Percentiles rank a stretch among this genome's conserved stretches.
phyloP scores from a whole-genome alignment of 2,329 filamentous ascomycete species.

The Neoascochyta sp. region DNA sequence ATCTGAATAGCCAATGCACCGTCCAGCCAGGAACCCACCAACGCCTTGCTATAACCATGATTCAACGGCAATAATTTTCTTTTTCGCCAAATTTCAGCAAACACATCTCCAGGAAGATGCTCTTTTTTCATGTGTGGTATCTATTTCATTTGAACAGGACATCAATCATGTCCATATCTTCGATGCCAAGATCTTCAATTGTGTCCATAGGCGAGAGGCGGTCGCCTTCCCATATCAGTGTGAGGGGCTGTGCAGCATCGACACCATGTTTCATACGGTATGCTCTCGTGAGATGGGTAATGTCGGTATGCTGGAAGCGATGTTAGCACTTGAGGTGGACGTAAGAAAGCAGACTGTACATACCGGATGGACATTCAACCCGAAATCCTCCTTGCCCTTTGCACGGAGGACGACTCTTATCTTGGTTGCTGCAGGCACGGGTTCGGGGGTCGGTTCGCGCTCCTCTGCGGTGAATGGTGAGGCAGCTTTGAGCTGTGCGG shows the following conservation, averaged over 20 bases:
- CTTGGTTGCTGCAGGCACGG: constrained; percentile 19
- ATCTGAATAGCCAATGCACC: too few species aligned
- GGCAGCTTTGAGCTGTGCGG: constrained; percentile 37
- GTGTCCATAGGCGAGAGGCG: constrained; percentile 31
- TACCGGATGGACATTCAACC: constrained; percentile 49
- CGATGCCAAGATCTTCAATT: constrained; percentile 33
- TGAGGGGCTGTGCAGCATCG: constrained; percentile 32
- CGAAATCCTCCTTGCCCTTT: constrained; percentile 50
- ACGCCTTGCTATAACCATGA: too few species aligned
- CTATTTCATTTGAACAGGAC: constrained; percentile 37
- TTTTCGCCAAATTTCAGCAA: too few species aligned
- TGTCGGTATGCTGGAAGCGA: constrained; percentile 25
- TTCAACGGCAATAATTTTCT: too few species aligned
- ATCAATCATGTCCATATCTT: constrained; percentile 37
- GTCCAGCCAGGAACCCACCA: too few species aligned
- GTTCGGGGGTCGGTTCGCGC: constrained; percentile 15
- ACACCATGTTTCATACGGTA: constrained; percentile 27
- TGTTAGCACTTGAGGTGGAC: constrained; percentile 8
- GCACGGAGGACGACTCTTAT: constrained; percentile 52
- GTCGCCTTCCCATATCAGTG: constrained; percentile 39
- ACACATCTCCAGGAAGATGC: too few species aligned
- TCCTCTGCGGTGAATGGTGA: constrained; percentile 21
- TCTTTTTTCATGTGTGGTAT: too few species aligned
- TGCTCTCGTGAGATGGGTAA: constrained; percentile 29
- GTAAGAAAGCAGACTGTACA: constrained; percentile 20